A percentile compares a stretch with the other conserved stretches of the same genome.
Evolutionary conservation across 2,329 filamentous ascomycete genomes (phyloP).

Genomic region (Helotiales sp.): DNA sequence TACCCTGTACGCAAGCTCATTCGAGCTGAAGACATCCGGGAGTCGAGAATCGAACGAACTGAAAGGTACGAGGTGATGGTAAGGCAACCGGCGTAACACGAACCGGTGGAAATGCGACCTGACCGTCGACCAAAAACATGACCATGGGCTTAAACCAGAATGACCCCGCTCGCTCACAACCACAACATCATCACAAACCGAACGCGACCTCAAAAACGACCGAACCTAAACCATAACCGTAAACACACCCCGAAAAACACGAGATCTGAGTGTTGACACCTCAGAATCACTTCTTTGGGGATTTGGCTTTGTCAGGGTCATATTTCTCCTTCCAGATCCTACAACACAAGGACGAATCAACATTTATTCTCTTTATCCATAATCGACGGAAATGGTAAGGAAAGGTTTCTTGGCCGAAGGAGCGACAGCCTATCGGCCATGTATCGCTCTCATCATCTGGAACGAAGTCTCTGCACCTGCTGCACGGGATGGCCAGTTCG

Average conservation of each 20-base stretch:
- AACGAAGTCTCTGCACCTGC: too few relatives aligned
- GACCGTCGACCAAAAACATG: neutral
- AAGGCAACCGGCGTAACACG: neutral
- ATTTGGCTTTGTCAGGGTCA: constrained; percentile 37
- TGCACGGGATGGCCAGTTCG: constrained; percentile 13
- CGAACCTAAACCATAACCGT: neutral
- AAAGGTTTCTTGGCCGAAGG: neutral
- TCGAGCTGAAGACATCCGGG: neutral
- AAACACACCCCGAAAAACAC: neutral
- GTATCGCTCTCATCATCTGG: constrained; percentile 33
- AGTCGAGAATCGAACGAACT: neutral
- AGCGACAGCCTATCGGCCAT: constrained; percentile 26
- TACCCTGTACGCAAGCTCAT: neutral
- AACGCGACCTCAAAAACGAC: neutral
- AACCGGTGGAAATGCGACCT: neutral
- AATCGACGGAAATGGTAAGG: neutral
- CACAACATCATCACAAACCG: neutral
- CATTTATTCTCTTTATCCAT: constrained; percentile 19
- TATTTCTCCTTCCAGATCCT: constrained; percentile 99
- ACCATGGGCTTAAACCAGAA: neutral
- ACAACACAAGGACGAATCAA: constrained; percentile 8
- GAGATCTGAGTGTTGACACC: neutral
- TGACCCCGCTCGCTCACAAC: neutral
- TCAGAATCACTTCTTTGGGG: constrained; percentile 14
- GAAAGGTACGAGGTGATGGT: neutral